Evolutionary conservation across 2,329 filamentous ascomycete genomes (phyloP).

Genomic region (Diaporthe sp.): DNA sequence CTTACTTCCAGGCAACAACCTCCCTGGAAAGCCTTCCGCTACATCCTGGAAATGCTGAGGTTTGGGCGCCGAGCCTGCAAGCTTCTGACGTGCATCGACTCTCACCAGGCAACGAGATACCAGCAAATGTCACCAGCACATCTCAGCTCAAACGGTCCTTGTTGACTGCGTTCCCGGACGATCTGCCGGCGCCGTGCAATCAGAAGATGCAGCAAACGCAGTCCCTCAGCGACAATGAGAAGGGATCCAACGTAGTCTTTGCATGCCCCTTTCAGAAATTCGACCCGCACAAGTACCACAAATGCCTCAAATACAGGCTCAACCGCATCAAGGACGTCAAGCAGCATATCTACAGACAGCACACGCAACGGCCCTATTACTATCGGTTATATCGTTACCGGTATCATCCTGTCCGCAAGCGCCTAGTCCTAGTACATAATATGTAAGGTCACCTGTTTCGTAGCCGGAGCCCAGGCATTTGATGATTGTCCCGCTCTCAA

Average conservation of each 20-base stretch:
- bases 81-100: neutral
- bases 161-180: neutral
- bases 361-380: neutral
- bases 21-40: neutral
- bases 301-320: slow-evolving; percentile 7
- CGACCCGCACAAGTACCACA: slow-evolving; percentile 2
- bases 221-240: neutral
- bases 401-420: too few species aligned
- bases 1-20: accelerated
- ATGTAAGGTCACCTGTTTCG: too few species aligned
- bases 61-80: neutral
- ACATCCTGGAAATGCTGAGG: neutral
- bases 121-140: neutral
- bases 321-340: slow-evolving; percentile 30
- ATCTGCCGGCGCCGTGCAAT: neutral
- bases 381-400: too few species aligned
- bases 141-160: neutral
- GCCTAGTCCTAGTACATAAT: too few species aligned
- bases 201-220: neutral
- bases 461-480: too few species aligned
- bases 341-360: slow-evolving; percentile 14
- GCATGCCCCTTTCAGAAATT: slow-evolving; percentile 8
- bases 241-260: neutral
- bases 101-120: neutral
- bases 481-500: too few species aligned